Evolutionary conservation across 1,284 basidiomycete species (phyloP), one percentile per base, ranked within the genome.

Genomic region (Ustilago loliicola): DNA sequence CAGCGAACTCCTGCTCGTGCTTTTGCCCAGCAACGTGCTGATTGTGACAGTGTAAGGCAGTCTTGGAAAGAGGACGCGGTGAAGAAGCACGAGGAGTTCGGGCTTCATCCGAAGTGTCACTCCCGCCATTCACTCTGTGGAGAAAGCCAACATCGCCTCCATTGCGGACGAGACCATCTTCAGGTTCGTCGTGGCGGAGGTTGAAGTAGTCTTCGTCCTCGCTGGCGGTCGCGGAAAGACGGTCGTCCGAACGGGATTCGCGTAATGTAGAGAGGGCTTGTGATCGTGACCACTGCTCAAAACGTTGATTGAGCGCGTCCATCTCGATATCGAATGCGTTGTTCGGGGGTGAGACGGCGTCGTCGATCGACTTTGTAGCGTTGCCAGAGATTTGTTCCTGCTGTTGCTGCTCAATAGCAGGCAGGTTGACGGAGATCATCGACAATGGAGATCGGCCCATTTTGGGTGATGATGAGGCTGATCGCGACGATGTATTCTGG

Each of bases 31-130:
- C 58, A 36, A 36, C 17, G 23, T 11, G 32, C 13, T 69, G 60
- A 15, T 62, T 38, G 8, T 64, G 67, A 21, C 47, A 47, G 21
- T 54, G 38, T 4, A 66, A 47, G 3, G 64, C 64, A 7, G 50
- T 36, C 32, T 72, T 73, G 51, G 47, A 53, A 40, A 62, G 62
- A 0, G 62, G 69, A 11, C 60, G 42, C 15, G 76, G 76, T 9
- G 76, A 78, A 3, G 71, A 64, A 9, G 76, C 71, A 7, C 76
- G 66, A 1, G 76, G 76, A 11, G 76, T 78, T 3, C 66, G 57
- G 19, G 76, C 76, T 61, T 78, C 76, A 32, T 78, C 76, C 25
- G 66, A 71, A 11, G 71, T 70, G 25, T 78, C 71, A 59, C 71
- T 74, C 27, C 71, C 62, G 23, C 59, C 62, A 21, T 45, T 57